A percentile compares a stretch with the other conserved stretches of the same genome.
Conservation (phyloP, 2,329 filamentous ascomycete genomes). For the Aaosphaeria pasadenensis region DNA sequence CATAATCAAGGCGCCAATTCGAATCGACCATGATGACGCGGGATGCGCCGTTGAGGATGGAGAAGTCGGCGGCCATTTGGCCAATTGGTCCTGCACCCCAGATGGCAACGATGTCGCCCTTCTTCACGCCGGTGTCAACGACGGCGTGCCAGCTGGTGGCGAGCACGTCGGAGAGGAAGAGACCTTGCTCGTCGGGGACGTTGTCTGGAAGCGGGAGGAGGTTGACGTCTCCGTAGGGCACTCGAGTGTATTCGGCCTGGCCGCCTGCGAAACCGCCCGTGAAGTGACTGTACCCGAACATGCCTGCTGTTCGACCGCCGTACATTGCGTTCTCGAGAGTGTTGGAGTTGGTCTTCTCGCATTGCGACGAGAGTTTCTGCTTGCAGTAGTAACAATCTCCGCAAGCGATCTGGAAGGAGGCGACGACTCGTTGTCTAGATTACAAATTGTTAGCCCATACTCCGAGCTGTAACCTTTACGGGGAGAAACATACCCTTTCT, state of each 20-base stretch:
- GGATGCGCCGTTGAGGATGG: constrained; percentile 68
- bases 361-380: constrained; percentile 74
- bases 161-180: constrained; percentile 80
- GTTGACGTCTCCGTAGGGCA: constrained; percentile 78
- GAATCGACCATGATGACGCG: constrained; percentile 78
- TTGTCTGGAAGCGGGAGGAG: constrained; percentile 73
- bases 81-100: constrained; percentile 89
- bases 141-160: constrained; percentile 78
- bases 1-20: constrained; percentile 66
- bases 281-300: constrained; percentile 63
- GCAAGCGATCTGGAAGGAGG: constrained; percentile 79
- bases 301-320: constrained; percentile 69
- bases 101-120: constrained; percentile 73
- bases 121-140: constrained; percentile 77
- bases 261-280: constrained; percentile 85
- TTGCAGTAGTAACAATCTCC: constrained; percentile 72
- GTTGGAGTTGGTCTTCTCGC: constrained; percentile 76
- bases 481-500: constrained; percentile 34
- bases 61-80: constrained; percentile 69
- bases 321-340: constrained; percentile 72
- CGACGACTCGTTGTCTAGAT: constrained; percentile 63
- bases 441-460: constrained; percentile 13
- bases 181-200: constrained; percentile 78
- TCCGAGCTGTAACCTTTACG: not conserved
- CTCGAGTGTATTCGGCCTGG: constrained; percentile 82